Percentiles rank a stretch among this genome's conserved stretches.
These are phyloP conservation scores for Zygoascus biomembranicola DNA, from an alignment of 805 yeast species.

Conservation along the genomic window DNA sequence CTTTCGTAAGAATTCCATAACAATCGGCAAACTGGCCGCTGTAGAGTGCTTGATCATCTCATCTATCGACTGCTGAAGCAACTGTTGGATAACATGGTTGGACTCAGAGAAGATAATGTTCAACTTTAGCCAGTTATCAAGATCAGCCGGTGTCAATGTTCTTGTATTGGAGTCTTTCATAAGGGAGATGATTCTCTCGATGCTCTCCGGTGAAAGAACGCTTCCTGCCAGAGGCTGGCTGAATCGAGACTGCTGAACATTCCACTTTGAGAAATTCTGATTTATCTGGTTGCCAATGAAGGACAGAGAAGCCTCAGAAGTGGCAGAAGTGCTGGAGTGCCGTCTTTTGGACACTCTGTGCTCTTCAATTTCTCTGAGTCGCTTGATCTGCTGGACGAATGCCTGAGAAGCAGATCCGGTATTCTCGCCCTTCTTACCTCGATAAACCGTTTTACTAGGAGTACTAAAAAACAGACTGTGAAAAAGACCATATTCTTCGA, in stretches of 20 bases:
- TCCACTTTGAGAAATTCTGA: slow-evolving; percentile 5
- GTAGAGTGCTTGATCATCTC: slow-evolving; percentile 17
- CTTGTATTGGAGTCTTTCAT: slow-evolving; percentile 9
- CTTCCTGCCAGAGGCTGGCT: slow-evolving; percentile 3
- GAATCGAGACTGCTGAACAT: slow-evolving; percentile 5
- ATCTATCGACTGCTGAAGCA: slow-evolving; percentile 15
- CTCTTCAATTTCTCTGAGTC: slow-evolving; percentile 13
- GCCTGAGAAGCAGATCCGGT: background rate
- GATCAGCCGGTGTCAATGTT: slow-evolving; percentile 15
- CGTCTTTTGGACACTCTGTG: slow-evolving; percentile 1
- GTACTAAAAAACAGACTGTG: background rate
- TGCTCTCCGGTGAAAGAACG: slow-evolving; percentile 7
- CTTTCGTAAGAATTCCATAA: slow-evolving; percentile 20
- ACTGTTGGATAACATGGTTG: slow-evolving; percentile 10
- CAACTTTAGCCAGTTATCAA: slow-evolving; percentile 17
- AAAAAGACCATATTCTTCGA: slow-evolving; percentile 4
- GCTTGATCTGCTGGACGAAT: slow-evolving; percentile 12
- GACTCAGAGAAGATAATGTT: slow-evolving; percentile 11
- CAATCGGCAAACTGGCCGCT: slow-evolving; percentile 17
- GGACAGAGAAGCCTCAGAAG: background rate
- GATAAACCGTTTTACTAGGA: background rate
- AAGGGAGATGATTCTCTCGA: slow-evolving; percentile 7
- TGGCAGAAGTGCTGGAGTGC: background rate
- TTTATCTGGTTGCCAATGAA: slow-evolving; percentile 1
- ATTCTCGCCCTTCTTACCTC: background rate